Evolutionary conservation across 2,329 filamentous ascomycete genomes (phyloP), one percentile per base, ranked within the genome.

Genomic region (Fusarium sterilihyphosum): DNA sequence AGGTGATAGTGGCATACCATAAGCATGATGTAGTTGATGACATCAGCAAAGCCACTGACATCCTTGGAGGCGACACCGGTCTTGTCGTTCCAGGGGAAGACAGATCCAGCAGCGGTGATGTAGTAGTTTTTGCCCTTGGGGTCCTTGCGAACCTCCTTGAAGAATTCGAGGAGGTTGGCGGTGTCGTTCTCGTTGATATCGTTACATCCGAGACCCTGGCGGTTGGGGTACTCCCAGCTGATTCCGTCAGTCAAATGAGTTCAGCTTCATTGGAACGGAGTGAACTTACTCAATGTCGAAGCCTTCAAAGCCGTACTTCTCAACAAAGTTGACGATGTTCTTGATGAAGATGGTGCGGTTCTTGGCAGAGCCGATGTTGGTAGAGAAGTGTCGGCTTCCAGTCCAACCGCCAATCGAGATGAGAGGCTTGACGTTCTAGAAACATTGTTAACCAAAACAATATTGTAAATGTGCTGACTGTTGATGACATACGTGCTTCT

Each of bases 161-260:
- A 40, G 40, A 77, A 77, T 8, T 66, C 38, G 24, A 77, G 71
- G 5, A 76, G 67, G 53, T 77, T 77, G 38, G 62, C 37, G 2
- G 74, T 77, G 10, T 77, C 74, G 22, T 75, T 24, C 3, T 65
- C 33, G 40, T 77, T 76, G 62, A 77, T 76, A 1, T 29, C 59
- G 24, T 77, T 77, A n/a, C 74, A 77, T 13, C 74, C 74, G 29
- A 77, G 74, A 33, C 74, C 74, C 22, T 76, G 74, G 0, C 70
- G 58, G 53, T 77, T 77, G 6, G 74, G 74, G 24, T 77, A 77
- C 41, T 77, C 74, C 74, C 74, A 77, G 29, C 73, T 75, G 24
- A 35, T 16, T 11, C 0, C 6, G 22, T 57, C 22, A 57, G 26
- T 37, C 33, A 35, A 35, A 16, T 35, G 33, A 35, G 33, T 33